Conservation (phyloP, 192 early-diverging fungal species). For the Geranomyces michiganensis region DNA sequence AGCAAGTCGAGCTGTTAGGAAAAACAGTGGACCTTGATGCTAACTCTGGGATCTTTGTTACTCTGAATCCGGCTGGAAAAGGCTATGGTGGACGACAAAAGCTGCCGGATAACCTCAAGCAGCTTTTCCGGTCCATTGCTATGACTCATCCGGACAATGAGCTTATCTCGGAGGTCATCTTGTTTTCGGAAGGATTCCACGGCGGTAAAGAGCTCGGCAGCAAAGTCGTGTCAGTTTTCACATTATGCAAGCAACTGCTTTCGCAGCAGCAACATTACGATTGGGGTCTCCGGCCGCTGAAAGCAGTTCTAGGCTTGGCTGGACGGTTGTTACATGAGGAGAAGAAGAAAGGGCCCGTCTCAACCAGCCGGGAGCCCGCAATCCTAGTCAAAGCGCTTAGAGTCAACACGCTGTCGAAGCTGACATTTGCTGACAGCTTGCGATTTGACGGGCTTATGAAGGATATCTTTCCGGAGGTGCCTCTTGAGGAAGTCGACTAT, state of each 20-base stretch:
- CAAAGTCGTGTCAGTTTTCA: constrained; percentile 63
- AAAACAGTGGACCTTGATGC: constrained; percentile 51
- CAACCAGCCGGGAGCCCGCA: constrained; percentile 36
- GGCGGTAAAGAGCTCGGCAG: constrained; percentile 55
- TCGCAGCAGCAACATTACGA: constrained; percentile 60
- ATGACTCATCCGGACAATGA: constrained; percentile 69
- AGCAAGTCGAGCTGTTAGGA: constrained; percentile 45
- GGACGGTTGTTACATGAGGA: constrained; percentile 56
- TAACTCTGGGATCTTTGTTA: constrained; percentile 66
- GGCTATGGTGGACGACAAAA: constrained; percentile 65
- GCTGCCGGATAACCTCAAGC: constrained; percentile 65
- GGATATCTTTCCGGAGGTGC: constrained; percentile 56
- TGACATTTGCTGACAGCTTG: constrained; percentile 53
- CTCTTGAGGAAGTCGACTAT: constrained; percentile 54
- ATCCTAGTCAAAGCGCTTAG: constrained; percentile 60
- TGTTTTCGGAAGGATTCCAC: constrained; percentile 64
- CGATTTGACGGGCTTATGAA: constrained; percentile 56
- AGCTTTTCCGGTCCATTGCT: constrained; percentile 62
- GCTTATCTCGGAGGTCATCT: constrained; percentile 61
- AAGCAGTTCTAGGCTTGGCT: constrained; percentile 55
- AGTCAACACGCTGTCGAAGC: constrained; percentile 59
- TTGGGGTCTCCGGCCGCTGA: constrained; percentile 62
- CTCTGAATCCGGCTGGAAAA: constrained; percentile 65
- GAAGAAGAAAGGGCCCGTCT: constrained; percentile 29
- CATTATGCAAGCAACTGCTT: constrained; percentile 59